Evolutionary conservation across 345 rosid genomes (phyloP).

Genomic region (Mallotus nudiflorus): DNA sequence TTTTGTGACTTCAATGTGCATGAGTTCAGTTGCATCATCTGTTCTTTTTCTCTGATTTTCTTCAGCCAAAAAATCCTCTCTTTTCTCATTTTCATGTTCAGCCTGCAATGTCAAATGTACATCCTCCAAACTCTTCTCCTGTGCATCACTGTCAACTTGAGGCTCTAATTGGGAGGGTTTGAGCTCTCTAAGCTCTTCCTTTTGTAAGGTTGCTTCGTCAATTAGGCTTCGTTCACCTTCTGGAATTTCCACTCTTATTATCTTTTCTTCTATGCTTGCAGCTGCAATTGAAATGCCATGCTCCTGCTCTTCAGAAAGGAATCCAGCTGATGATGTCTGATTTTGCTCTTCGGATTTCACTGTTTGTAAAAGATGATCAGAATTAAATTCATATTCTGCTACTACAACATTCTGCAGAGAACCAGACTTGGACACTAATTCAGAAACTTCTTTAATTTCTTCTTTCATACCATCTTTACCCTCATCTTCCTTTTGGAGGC

Average conservation of each 20-base stretch:
- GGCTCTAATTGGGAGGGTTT: constrained; percentile 8
- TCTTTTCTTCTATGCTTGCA: constrained; percentile 5
- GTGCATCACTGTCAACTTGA: constrained; percentile 9
- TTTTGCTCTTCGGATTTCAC: constrained; percentile 34
- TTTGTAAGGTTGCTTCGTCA: constrained; percentile 14
- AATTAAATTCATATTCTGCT: constrained; percentile 18
- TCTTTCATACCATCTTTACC: background rate
- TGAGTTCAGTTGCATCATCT: constrained; percentile 23
- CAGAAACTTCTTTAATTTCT: constrained; percentile 13
- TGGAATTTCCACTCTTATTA: constrained; percentile 4
- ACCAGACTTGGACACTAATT: background rate
- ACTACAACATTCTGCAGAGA: constrained; percentile 6
- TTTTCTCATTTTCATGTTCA: constrained; percentile 14
- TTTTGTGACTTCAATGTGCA: constrained; percentile 32
- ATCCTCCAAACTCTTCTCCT: constrained; percentile 18
- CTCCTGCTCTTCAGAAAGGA: constrained; percentile 13
- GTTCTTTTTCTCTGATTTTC: constrained; percentile 19
- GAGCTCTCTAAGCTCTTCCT: constrained; percentile 22
- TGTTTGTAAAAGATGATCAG: constrained; percentile 23
- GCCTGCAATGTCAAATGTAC: constrained; percentile 7
- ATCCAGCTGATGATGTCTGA: constrained; percentile 19
- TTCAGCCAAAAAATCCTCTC: constrained; percentile 15
- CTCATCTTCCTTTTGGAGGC: constrained; percentile 17
- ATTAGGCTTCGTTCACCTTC: background rate
- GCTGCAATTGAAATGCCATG: background rate